Base-by-base conservation (phyloP, 2,329 filamentous ascomycete genomes). In the Paecilomyces fulvus region DNA sequence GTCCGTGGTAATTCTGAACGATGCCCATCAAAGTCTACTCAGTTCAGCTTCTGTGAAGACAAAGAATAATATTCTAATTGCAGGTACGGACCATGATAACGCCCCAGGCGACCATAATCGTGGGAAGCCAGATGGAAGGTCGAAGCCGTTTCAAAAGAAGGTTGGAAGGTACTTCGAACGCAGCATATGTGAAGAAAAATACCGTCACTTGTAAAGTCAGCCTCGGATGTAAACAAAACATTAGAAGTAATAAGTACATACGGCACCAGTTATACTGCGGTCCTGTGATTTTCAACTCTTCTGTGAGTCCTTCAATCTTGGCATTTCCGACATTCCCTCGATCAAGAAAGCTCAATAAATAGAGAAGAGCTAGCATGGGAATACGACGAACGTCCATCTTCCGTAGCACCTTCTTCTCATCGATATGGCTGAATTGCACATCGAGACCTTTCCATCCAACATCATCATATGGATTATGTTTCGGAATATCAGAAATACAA, bases 21-120 rank as follows among this genome's bases (percentile, higher is more conserved):
- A 80, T 65, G 6, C 79, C 79, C 69, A 79, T 80, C 51, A 80
- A 65, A 0, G 79, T 80, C 49, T 67, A 7, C 5, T n/a, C 52
- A 23, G 28, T 25, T 30, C n/a, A 37, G 55, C 43, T 52, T 28
- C 6, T 14, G 14, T 1, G 14, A 50, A 10, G 31, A 25, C 9
- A 10, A 30, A 9, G 17, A 30, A 28, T 1, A 30, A 31, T 52
- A 17, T 46, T 30, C 25, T 33, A 43, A 21, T 9, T 21, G 25
- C n/a, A 28, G 4, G 23, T 28, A 25, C 28, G 56, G 54, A 70
- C 66, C 69, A 77, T 75, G 0, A 80, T 76, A 53, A 76, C 67
- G 0, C 79, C 78, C 78, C 77, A 80, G 2, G 65, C 66, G 12
- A 75, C 54, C 63, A 70, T 68, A 17, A 70, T 69, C 3, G 66